Conservation (phyloP, 140 eudicot species). For the Stevia rebaudiana region DNA sequence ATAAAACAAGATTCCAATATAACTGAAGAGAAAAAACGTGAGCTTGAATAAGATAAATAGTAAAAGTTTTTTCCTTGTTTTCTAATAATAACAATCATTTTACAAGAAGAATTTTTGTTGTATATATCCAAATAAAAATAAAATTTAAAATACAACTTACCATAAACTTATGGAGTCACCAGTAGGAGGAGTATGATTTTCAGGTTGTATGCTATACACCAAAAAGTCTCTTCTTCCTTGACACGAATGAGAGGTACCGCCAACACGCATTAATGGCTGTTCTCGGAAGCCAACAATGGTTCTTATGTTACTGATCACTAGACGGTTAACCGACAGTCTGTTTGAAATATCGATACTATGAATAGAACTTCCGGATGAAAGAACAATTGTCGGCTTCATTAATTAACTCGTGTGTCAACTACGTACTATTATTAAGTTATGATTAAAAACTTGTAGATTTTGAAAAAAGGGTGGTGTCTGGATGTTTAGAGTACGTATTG, state of each 20-base stretch:
- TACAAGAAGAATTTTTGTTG: background rate
- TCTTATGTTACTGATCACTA: background rate
- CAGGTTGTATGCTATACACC: conserved; percentile 4
- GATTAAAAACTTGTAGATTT: background rate
- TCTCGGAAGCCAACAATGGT: background rate
- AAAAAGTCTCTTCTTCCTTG: conserved; percentile 2
- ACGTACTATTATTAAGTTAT: background rate
- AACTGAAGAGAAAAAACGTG: background rate
- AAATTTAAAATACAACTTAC: conserved; percentile 4
- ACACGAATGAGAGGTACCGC: background rate
- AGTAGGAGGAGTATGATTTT: conserved; percentile 13
- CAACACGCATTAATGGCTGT: background rate
- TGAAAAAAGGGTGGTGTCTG: background rate
- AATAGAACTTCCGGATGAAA: background rate
- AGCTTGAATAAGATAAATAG: background rate
- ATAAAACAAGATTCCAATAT: background rate
- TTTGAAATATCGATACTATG: background rate
- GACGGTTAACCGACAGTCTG: background rate
- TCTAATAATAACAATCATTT: background rate
- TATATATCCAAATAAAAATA: background rate
- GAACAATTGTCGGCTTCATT: conserved; percentile 8
- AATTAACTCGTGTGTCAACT: background rate
- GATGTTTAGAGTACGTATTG: background rate
- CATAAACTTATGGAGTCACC: conserved; percentile 5
- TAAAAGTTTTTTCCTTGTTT: background rate